These are phyloP conservation scores for Artemisia annua DNA, from an alignment of 129 eudicot species.

Conservation along the genomic window DNA sequence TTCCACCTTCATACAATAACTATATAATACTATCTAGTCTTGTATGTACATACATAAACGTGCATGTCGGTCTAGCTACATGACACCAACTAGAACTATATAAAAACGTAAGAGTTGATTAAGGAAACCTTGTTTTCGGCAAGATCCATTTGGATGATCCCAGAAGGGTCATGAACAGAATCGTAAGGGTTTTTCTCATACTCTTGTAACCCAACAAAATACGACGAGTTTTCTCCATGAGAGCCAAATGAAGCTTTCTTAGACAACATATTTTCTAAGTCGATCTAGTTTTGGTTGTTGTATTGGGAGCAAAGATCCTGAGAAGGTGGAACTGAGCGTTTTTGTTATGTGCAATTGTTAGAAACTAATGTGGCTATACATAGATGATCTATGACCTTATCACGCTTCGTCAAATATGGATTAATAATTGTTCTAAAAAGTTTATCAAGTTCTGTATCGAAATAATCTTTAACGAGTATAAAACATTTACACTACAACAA, in stretches of 20 bases:
- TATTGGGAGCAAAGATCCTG: conserved; percentile 8
- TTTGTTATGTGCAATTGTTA: background rate
- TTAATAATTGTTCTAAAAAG: background rate
- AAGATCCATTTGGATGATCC: conserved; percentile 81
- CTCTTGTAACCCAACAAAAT: conserved; percentile 66
- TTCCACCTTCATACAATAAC: too few relatives aligned
- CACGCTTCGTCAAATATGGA: too few relatives aligned
- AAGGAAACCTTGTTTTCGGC: conserved; percentile 73
- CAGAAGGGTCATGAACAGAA: conserved; percentile 48
- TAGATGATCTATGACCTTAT: conserved; percentile 10
- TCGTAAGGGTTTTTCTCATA: conserved; percentile 58
- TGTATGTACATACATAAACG: too few relatives aligned
- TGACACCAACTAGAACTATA: background rate
- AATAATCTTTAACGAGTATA: too few relatives aligned
- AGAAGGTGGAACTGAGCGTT: background rate
- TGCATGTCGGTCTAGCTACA: background rate
- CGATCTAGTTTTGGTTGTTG: conserved; percentile 6
- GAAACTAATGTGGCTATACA: conserved; percentile 15
- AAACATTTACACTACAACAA: too few relatives aligned
- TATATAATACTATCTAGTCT: too few relatives aligned
- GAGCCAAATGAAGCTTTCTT: conserved; percentile 43
- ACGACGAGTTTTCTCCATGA: conserved; percentile 64
- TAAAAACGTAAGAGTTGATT: background rate
- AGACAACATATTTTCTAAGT: conserved; percentile 47
- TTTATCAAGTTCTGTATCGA: background rate